These are phyloP conservation scores for Nyssa sinensis DNA, from an alignment of 148 eudicot genomes.

Conservation along the genomic window DNA sequence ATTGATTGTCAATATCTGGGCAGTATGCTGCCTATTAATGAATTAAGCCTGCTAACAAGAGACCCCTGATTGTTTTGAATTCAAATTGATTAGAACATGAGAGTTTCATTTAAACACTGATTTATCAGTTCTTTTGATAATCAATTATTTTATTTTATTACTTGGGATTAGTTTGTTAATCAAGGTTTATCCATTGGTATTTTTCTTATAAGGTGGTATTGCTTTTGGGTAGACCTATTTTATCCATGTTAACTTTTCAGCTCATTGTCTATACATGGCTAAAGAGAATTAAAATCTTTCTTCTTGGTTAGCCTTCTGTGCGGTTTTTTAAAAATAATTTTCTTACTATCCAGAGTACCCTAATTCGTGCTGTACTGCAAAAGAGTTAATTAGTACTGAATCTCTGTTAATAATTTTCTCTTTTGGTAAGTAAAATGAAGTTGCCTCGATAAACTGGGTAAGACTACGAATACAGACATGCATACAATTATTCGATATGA, in stretches of 20 bases:
- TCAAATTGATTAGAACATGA: background rate
- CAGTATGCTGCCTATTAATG: background rate
- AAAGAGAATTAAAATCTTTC: background rate
- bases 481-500: background rate
- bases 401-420: background rate
- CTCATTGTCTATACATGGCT: background rate
- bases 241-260: background rate
- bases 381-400: background rate
- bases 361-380: background rate
- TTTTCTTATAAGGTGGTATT: background rate
- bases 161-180: background rate
- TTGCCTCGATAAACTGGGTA: background rate
- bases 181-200: background rate
- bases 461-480: background rate
- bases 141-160: background rate
- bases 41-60: background rate
- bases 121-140: background rate
- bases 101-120: background rate
- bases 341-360: background rate
- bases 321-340: background rate
- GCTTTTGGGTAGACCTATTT: background rate
- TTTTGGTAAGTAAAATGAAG: background rate
- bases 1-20: background rate
- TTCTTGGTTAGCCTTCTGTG: background rate
- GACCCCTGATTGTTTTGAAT: background rate